phyloP scores from a whole-genome alignment of 345 rosid genomes.

The Euphorbia lathyris region DNA sequence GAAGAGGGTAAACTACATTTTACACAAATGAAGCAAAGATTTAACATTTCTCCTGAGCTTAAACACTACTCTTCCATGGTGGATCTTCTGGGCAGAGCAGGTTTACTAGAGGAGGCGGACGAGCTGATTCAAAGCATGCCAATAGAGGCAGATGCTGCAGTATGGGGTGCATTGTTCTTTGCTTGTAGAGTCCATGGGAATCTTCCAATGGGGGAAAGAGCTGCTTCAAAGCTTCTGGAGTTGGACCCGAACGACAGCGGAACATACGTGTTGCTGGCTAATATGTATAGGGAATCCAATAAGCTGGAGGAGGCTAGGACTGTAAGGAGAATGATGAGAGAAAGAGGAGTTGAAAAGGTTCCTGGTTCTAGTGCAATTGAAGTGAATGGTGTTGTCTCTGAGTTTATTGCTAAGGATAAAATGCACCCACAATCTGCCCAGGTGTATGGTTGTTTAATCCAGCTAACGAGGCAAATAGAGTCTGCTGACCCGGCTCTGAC shows the following conservation, averaged over 20 bases:
- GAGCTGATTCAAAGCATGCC: conserved; percentile 66
- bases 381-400: conserved; percentile 53
- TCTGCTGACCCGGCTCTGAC: conserved; percentile 26
- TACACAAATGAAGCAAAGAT: conserved; percentile 59
- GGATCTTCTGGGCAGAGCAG: conserved; percentile 83
- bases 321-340: conserved; percentile 63
- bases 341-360: conserved; percentile 70
- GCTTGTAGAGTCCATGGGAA: conserved; percentile 72
- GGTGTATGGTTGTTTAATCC: conserved; percentile 55
- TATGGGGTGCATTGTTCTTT: conserved; percentile 83
- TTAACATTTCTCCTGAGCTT: conserved; percentile 46
- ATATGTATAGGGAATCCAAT: conserved; percentile 69
- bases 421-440: conserved; percentile 47
- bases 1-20: conserved; percentile 66
- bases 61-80: conserved; percentile 93
- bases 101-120: conserved; percentile 71
- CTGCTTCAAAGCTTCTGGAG: conserved; percentile 69
- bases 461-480: conserved; percentile 42
- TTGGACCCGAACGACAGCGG: conserved; percentile 79
- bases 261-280: conserved; percentile 69
- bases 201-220: conserved; percentile 62
- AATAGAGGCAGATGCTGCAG: conserved; percentile 63
- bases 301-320: conserved; percentile 66
- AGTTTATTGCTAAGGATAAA: conserved; percentile 71
- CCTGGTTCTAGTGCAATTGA: conserved; percentile 81